phyloP scores from a whole-genome alignment of 2,329 filamentous ascomycete genomes.

The Cordyceps tenuipes region DNA sequence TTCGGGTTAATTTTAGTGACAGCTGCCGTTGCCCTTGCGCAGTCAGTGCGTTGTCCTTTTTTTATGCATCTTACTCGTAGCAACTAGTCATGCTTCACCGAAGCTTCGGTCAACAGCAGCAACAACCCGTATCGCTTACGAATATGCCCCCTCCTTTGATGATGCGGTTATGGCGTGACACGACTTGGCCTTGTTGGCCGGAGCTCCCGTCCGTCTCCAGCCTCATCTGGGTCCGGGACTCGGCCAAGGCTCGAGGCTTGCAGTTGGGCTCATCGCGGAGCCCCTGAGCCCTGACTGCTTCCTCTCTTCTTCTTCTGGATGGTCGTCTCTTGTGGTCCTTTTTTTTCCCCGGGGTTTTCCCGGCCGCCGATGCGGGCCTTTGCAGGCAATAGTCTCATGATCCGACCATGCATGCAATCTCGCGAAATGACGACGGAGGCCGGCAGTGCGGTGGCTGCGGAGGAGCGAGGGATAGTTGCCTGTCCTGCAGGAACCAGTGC shows the following conservation, averaged over 20 bases:
- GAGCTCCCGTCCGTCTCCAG: too few relatives aligned
- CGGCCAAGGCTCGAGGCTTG: too few relatives aligned
- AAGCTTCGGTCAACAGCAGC: too few relatives aligned
- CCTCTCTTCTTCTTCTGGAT: too few relatives aligned
- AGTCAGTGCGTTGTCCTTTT: not conserved
- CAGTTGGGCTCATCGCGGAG: too few relatives aligned
- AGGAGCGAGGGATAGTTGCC: not conserved
- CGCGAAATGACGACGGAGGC: not conserved
- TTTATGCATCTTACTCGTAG: too few relatives aligned
- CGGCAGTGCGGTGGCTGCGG: not conserved
- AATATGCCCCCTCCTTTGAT: not conserved
- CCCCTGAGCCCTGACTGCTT: too few relatives aligned
- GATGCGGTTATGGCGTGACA: not conserved
- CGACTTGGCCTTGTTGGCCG: not conserved
- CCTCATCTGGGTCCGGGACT: too few relatives aligned
- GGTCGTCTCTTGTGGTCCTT: not conserved
- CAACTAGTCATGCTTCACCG: too few relatives aligned
- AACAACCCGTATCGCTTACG: too few relatives aligned
- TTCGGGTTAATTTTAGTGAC: not conserved
- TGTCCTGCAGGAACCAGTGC: too few relatives aligned
- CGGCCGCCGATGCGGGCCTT: not conserved
- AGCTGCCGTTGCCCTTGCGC: not conserved
- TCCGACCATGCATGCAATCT: not conserved
- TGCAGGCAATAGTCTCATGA: not conserved
- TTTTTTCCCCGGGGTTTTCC: not conserved